Percentiles rank a stretch among this genome's conserved stretches.
Conservation (phyloP, 2,329 filamentous ascomycete genomes). For the Nannizzia gypsea region DNA sequence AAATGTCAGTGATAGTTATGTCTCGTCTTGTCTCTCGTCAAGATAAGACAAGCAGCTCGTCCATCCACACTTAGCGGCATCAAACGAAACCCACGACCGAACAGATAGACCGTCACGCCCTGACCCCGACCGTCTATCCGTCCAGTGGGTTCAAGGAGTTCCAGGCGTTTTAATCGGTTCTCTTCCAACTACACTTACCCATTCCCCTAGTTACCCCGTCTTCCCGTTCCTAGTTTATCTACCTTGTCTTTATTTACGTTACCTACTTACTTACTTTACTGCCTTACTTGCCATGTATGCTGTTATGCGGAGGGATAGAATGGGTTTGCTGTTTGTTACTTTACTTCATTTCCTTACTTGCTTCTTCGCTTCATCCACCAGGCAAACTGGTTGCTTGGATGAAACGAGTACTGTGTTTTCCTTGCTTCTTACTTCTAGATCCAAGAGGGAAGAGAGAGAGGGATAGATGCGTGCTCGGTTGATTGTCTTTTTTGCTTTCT, state of each 20-base stretch:
- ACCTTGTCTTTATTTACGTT: not conserved
- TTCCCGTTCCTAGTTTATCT: not conserved
- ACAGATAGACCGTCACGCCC: not conserved
- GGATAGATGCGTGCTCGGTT: not conserved
- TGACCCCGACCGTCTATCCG: not conserved
- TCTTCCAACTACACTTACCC: not conserved
- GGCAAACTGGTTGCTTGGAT: not conserved
- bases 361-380: not conserved
- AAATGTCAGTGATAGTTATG: not conserved
- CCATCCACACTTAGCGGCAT: not conserved
- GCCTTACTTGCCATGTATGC: not conserved
- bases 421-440: not conserved
- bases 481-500: not conserved
- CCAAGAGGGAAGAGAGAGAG: not conserved
- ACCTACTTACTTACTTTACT: not conserved
- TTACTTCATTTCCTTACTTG: not conserved
- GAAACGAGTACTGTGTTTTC: not conserved
- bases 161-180: not conserved
- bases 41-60: not conserved
- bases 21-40: too few species aligned
- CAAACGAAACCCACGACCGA: not conserved
- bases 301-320: conserved; percentile 3
- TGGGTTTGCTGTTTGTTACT: not conserved
- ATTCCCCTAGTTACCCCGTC: not conserved
- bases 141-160: not conserved